A percentile compares a stretch with the other conserved stretches of the same genome.
These are phyloP conservation scores for Eucalyptus melliodora DNA, from an alignment of 345 rosid species.

Conservation along the genomic window DNA sequence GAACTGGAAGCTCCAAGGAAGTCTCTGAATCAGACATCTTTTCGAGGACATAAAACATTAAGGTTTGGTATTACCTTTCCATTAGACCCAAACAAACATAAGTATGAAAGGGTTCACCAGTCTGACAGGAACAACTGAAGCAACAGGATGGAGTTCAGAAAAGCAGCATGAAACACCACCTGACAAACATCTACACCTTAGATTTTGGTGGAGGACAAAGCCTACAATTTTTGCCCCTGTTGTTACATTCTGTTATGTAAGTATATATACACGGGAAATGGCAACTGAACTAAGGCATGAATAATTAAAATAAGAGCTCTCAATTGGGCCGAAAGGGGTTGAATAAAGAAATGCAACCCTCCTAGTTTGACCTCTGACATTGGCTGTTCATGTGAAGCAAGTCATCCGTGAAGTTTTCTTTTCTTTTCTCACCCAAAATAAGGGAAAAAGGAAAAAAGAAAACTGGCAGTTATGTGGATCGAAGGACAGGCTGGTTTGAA, in stretches of 20 bases:
- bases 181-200: neutral
- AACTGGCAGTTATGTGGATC: neutral
- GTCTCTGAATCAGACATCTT: conserved; percentile 21
- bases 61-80: neutral
- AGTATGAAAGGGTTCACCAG: neutral
- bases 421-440: neutral
- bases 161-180: neutral
- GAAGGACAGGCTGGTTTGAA: neutral
- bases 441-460: neutral
- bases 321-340: neutral
- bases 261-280: neutral
- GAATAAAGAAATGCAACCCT: neutral
- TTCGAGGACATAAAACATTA: neutral
- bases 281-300: neutral
- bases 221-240: neutral
- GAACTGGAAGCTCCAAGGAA: conserved; percentile 44
- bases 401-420: neutral
- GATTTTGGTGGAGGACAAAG: neutral
- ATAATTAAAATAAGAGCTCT: neutral
- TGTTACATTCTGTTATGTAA: neutral
- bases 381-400: neutral
- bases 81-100: neutral
- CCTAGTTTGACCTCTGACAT: neutral
- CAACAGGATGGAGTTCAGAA: neutral
- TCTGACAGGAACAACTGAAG: neutral